Percentiles rank a stretch among this genome's conserved stretches.
These are phyloP conservation scores for Botrytis medusae DNA, from an alignment of 2,329 filamentous ascomycete genomes.

Conservation along the genomic window DNA sequence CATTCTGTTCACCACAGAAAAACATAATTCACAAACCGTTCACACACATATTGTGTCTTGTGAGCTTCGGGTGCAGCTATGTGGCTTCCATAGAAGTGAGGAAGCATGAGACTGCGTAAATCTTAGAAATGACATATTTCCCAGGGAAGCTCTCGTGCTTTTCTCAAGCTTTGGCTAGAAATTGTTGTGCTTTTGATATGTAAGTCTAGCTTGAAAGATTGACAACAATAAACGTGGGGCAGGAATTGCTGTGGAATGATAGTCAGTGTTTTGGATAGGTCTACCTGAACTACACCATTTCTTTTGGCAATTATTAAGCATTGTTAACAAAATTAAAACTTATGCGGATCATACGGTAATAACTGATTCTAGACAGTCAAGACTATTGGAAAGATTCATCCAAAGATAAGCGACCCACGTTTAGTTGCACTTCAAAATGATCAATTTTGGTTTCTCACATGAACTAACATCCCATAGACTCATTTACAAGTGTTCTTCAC, in stretches of 20 bases:
- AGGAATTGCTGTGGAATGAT: neutral
- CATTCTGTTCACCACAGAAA: accelerated
- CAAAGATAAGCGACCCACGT: neutral
- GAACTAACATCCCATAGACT: neutral
- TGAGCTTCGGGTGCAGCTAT: neutral
- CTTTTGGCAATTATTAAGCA: neutral
- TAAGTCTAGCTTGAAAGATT: accelerated
- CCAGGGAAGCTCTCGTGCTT: neutral
- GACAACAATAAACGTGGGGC: neutral
- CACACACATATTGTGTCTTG: neutral
- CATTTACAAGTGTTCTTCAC: neutral
- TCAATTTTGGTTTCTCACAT: neutral
- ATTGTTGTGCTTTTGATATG: accelerated
- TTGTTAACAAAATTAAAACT: neutral
- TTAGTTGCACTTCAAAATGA: neutral
- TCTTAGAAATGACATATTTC: neutral
- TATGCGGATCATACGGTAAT: accelerated
- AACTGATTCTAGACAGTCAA: accelerated
- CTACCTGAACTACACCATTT: too few relatives aligned
- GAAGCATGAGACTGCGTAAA: neutral
- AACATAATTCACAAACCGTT: neutral
- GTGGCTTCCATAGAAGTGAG: neutral
- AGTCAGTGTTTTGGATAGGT: too few relatives aligned
- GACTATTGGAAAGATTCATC: neutral
- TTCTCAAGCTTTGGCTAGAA: accelerated